Evolutionary conservation across 164 flowering plant species (phyloP).

Genomic region (Amborella trichopoda): DNA sequence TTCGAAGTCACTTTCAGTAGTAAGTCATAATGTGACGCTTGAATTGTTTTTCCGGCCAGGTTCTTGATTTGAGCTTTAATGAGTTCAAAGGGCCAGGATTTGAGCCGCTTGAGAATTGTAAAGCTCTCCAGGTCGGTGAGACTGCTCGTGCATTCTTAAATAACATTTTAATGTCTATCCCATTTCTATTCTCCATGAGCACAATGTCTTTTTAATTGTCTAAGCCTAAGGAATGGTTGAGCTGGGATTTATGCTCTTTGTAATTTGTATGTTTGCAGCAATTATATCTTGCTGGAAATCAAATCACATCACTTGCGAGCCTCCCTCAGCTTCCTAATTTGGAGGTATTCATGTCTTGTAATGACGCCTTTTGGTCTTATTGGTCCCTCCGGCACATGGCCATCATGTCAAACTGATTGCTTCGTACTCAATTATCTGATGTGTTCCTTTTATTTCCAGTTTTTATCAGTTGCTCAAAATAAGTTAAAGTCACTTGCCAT

Average conservation of each 20-base stretch:
- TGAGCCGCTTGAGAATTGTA: constrained; percentile 95
- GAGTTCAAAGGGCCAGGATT: constrained; percentile 98
- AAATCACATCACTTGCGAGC: constrained; percentile 80
- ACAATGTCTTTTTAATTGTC: background rate
- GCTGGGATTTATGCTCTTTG: background rate
- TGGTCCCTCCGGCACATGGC: background rate
- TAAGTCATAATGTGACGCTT: too few species aligned
- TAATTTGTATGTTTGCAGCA: constrained; percentile 38
- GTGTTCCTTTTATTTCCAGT: constrained; percentile 30
- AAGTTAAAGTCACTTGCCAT: constrained; percentile 85
- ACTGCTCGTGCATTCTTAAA: background rate
- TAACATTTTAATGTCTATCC: background rate
- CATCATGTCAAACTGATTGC: background rate
- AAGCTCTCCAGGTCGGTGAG: constrained; percentile 64
- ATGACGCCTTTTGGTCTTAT: background rate
- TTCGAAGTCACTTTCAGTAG: too few species aligned
- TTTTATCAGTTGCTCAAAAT: constrained; percentile 97
- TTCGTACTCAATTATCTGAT: background rate
- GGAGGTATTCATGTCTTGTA: constrained; percentile 49
- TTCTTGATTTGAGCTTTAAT: constrained; percentile 98
- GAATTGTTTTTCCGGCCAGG: too few species aligned
- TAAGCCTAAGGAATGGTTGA: background rate
- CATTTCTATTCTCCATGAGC: background rate
- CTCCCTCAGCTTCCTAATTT: constrained; percentile 97
- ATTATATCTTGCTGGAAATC: constrained; percentile 99